Percentiles rank a stretch among this genome's conserved stretches.
Conservation (phyloP, 768 basidiomycete genomes). For the Mycena olivaceomarginata region DNA sequence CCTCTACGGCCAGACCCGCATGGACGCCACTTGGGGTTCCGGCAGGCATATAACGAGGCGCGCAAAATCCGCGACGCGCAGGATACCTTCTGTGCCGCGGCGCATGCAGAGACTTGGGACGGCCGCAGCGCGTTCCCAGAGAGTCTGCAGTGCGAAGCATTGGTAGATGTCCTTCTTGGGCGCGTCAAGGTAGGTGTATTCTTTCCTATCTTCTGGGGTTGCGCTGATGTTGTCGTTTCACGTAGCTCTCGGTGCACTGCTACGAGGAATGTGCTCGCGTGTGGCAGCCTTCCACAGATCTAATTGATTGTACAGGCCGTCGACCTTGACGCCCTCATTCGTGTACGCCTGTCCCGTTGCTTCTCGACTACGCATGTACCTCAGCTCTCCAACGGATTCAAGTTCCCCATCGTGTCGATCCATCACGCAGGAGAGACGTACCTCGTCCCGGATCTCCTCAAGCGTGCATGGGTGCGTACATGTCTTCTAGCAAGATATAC, state of each 20-base stretch:
- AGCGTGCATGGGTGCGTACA: slow-evolving; percentile 76
- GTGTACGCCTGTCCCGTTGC: slow-evolving; percentile 62
- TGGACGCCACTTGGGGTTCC: slow-evolving; percentile 83
- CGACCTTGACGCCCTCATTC: slow-evolving; percentile 80
- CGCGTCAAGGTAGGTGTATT: slow-evolving; percentile 77
- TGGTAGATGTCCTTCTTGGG: slow-evolving; percentile 84
- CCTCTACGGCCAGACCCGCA: slow-evolving; percentile 67
- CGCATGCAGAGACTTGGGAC: slow-evolving; percentile 64
- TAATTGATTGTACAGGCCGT: slow-evolving; percentile 65
- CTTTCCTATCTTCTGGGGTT: not conserved
- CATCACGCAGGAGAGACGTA: slow-evolving; percentile 90
- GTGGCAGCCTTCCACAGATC: not conserved
- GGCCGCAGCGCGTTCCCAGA: slow-evolving; percentile 75
- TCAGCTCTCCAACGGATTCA: slow-evolving; percentile 87
- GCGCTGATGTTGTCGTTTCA: too few relatives aligned
- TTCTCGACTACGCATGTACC: too few relatives aligned
- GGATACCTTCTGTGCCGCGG: slow-evolving; percentile 78
- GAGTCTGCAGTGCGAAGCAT: slow-evolving; percentile 80
- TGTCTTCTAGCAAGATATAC: too few relatives aligned
- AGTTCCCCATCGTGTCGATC: slow-evolving; percentile 84
- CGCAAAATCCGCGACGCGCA: slow-evolving; percentile 78
- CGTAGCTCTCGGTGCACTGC: slow-evolving; percentile 63
- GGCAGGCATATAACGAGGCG: slow-evolving; percentile 83
- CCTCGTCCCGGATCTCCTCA: slow-evolving; percentile 86
- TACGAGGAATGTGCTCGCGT: slow-evolving; percentile 57